phyloP scores from a whole-genome alignment of 2,329 filamentous ascomycete genomes.

The Knufia petricola region DNA sequence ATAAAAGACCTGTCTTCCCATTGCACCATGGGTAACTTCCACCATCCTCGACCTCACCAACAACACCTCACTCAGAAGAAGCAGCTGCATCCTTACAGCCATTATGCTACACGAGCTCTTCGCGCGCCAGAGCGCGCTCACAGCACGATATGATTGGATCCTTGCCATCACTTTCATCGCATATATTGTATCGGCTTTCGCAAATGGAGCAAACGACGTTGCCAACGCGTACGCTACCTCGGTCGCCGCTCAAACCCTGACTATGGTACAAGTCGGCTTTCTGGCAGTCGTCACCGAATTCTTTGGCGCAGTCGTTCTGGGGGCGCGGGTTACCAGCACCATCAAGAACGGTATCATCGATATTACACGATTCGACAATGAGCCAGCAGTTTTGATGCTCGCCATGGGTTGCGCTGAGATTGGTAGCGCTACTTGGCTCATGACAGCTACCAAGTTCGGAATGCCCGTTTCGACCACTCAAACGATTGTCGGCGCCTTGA shows the following conservation, averaged over 20 bases:
- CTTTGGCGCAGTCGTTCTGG: conserved; percentile 55
- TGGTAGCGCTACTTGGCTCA: conserved; percentile 60
- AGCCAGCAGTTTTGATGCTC: conserved; percentile 58
- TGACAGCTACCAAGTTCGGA: conserved; percentile 65
- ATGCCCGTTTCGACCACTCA: conserved; percentile 64
- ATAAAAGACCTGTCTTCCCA: too few relatives aligned
- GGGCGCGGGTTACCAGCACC: conserved; percentile 59
- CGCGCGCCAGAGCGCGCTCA: too few relatives aligned
- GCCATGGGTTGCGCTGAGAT: conserved; percentile 55
- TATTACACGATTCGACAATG: conserved; percentile 44
- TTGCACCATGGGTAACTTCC: too few relatives aligned
- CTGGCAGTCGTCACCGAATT: conserved; percentile 59
- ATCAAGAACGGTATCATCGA: conserved; percentile 71
- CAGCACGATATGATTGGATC: too few relatives aligned
- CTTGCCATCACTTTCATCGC: too few relatives aligned
- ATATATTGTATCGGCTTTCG: too few relatives aligned
- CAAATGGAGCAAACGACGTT: conserved; percentile 72
- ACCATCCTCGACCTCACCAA: too few relatives aligned
- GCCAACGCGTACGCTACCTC: conserved; percentile 74
- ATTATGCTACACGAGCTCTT: too few relatives aligned
- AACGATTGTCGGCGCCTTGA: conserved; percentile 58
- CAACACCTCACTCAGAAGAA: too few relatives aligned
- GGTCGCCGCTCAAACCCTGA: conserved; percentile 67
- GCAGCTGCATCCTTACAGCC: too few relatives aligned
- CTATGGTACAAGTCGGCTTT: conserved; percentile 59